Base-by-base conservation (phyloP, 805 yeast genomes). In the Zygosaccharomyces bailii region DNA sequence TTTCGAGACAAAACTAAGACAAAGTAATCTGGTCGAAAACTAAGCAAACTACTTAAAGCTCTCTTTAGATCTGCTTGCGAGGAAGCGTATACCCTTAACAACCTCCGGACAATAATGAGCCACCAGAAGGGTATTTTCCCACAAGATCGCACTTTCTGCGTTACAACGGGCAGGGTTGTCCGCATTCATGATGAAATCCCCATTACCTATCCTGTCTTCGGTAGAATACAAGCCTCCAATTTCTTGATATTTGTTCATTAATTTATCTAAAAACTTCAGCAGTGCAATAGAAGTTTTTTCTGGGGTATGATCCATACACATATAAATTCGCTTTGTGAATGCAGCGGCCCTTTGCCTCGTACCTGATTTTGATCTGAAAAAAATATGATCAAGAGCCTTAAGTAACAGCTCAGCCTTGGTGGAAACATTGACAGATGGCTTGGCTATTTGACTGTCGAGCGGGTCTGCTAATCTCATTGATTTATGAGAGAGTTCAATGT, bases 391-490 rank as follows among this genome's bases (percentile, higher is more conserved):
- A 32, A 91, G 70, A 33, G 90, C 80, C 49, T 83, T 75, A 43
- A 91, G 70, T 16, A 89, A 67, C 57, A 93, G 69, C 61, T 93
- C 98, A 14, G 95, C 83, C 54, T 87, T 89, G 4, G 97, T 90
- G 1, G 96, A 79, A 2, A 89, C 84, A 60, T 88, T 87, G 32
- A 89, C 95, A 1, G 86, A 73, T 3, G 91, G 89, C 55, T 79
- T 80, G 31, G 67, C 66, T 24, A 69, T 51, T 38, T 68, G 63
- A 9, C 68, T 66, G 7, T 74, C 65, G 27, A 83, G 67, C 6
- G 96, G 96, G 65, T 90, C 96, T 7, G 86, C 81, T 40, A 88
- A 69, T 55, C 96, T 77, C 34, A 89, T 66, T 0, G 95, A 73
- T 61, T 85, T 86, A 62, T 86, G 87, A 2, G 95, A 82, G 47